Evolutionary conservation across 306 rosid genomes (phyloP), one percentile per base, ranked within the genome.

Genomic region (Cicer chorassanicum): DNA sequence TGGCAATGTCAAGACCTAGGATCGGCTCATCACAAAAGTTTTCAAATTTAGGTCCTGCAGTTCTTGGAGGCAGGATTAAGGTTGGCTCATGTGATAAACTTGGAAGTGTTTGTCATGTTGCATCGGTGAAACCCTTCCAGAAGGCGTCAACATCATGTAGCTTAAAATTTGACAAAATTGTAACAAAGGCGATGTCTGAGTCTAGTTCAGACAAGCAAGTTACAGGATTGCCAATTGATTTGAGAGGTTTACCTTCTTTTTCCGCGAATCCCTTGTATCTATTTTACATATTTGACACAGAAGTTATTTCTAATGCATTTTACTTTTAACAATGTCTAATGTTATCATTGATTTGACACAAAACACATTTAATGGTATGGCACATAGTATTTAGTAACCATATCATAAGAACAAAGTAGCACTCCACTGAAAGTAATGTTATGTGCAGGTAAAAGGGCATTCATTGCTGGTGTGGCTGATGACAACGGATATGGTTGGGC

Each of bases 401-500:
- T 14, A 46, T 12, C 13, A 38, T 38, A 13, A 15, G 64, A 62
- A n/a, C 65, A 67, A 24, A 24, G 6, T 40, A 49, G 41, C n/a
- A 8, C 44, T 68, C 7, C 56, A 24, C 68, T 78, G 55, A 73
- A 80, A 36, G 11, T 34, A 48, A 21, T 21, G 36, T 45, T 36
- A 60, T 84, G 50, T 79, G 82, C 66, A 91, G 97, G 98, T 70
- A 93, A 91, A 87, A 88, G 92, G 81, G 98, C 97, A 49, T 93
- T 93, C 75, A 86, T 93, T 43, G 98, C 98, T 75, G 98, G 98
- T 75, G 90, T 93, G 55, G 97, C 98, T 49, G 97, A 93, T 85
- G 98, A 93, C 80, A 86, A 89, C 46, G 98, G 97, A 62, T 93
- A 93, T 84, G 98, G 98, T 19, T 93, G 97, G 98, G 97, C 98